Evolutionary conservation across 2,329 filamentous ascomycete species (phyloP).

Genomic region (Cordyceps militaris): DNA sequence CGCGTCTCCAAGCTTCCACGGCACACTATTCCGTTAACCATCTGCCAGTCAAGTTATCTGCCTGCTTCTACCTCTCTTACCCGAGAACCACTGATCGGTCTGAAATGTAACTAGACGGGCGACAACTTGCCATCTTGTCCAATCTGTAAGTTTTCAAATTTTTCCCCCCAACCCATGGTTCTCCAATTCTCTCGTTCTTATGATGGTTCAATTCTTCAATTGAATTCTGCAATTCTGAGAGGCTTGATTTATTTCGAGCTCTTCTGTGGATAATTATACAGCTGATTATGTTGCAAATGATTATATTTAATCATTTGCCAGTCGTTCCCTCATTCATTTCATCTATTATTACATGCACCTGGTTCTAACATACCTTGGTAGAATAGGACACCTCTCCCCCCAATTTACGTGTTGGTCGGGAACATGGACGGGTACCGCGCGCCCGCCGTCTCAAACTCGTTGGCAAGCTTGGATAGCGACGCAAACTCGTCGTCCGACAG

Average conservation of each 20-base stretch:
- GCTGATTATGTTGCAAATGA: slow-evolving; percentile 9
- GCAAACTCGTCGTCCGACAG: slow-evolving; percentile 39
- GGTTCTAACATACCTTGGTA: not conserved
- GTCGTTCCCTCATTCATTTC: not conserved
- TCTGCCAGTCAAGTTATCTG: no score
- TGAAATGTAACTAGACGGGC: no score
- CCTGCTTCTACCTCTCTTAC: no score
- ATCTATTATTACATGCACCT: not conserved
- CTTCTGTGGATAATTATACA: slow-evolving; percentile 15
- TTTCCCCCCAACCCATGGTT: not conserved
- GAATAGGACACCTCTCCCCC: not conserved
- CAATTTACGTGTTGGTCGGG: slow-evolving; percentile 30
- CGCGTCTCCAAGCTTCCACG: not conserved
- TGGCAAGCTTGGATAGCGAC: slow-evolving; percentile 41
- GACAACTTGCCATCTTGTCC: not conserved
- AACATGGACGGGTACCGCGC: slow-evolving; percentile 37
- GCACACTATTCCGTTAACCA: no score
- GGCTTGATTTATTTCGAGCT: slow-evolving; percentile 25
- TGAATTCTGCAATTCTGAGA: slow-evolving; percentile 47
- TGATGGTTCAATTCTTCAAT: slow-evolving; percentile 32
- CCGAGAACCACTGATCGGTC: no score
- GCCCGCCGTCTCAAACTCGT: slow-evolving; percentile 41
- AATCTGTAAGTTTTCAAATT: not conserved
- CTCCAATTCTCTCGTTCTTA: slow-evolving; percentile 11
- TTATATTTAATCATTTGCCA: not conserved